phyloP scores from a whole-genome alignment of 2,329 filamentous ascomycete species.

The Cordyceps cicadae region DNA sequence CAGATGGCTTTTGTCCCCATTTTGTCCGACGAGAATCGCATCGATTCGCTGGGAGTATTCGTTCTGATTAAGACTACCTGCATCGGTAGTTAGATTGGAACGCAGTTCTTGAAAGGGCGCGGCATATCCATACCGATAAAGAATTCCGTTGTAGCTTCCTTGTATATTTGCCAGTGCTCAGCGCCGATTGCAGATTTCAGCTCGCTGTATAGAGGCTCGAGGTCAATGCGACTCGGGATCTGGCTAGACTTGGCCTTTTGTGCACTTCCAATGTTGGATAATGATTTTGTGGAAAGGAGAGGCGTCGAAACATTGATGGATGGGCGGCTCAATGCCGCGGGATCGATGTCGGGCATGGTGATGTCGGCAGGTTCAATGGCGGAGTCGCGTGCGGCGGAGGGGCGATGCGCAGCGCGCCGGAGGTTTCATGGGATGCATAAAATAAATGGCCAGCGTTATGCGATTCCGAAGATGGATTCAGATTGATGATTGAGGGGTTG shows the following conservation, averaged over 20 bases:
- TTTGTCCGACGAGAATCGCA: conserved; percentile 47
- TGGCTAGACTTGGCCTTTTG: conserved; percentile 53
- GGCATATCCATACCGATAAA: conserved; percentile 42
- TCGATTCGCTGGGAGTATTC: conserved; percentile 54
- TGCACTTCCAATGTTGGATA: conserved; percentile 42
- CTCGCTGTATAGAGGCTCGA: conserved; percentile 55
- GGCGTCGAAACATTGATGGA: conserved; percentile 51
- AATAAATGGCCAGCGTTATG: conserved; percentile 28
- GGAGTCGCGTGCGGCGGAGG: conserved; percentile 39
- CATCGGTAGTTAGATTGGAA: conserved; percentile 4
- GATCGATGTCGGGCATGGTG: conserved; percentile 62
- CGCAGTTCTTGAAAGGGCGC: neutral
- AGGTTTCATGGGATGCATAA: conserved; percentile 36
- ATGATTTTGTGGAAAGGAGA: conserved; percentile 48
- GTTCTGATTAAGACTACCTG: conserved; percentile 55
- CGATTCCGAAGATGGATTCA: conserved; percentile 34
- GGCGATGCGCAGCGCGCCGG: conserved; percentile 38
- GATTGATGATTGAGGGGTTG: conserved; percentile 37
- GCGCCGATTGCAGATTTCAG: conserved; percentile 51
- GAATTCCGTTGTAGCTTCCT: conserved; percentile 55
- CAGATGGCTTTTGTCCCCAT: conserved; percentile 52
- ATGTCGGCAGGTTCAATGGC: conserved; percentile 21
- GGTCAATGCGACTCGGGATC: conserved; percentile 57
- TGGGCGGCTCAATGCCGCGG: conserved; percentile 58
- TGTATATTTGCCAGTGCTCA: conserved; percentile 58